Evolutionary conservation across 2,329 filamentous ascomycete species (phyloP).

Genomic region (Aspergillus tanneri): DNA sequence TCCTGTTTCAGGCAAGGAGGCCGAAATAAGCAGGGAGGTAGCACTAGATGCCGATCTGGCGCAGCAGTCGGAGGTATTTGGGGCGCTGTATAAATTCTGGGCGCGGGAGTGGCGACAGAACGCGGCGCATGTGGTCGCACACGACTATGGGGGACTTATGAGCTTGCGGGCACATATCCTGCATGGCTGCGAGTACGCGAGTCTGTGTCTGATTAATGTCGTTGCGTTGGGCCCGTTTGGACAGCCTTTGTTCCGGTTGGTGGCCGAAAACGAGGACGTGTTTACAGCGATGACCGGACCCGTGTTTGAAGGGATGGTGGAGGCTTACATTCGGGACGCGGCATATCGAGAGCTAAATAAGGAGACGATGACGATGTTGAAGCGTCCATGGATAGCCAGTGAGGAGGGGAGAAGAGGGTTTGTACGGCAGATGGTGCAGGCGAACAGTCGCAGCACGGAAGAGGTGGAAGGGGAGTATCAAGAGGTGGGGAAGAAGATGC

Average conservation of each 20-base stretch:
- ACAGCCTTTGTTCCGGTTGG: constrained; percentile 45
- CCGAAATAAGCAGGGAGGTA: constrained; percentile 9
- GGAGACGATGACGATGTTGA: constrained; percentile 39
- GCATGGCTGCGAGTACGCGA: constrained; percentile 39
- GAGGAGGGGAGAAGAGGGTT: constrained; percentile 33
- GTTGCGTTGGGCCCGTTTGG: constrained; percentile 47
- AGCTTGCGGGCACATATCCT: constrained; percentile 41
- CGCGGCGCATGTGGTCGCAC: constrained; percentile 43
- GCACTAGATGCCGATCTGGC: constrained; percentile 38
- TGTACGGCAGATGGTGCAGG: constrained; percentile 43
- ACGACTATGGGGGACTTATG: constrained; percentile 48
- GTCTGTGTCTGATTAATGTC: constrained; percentile 46
- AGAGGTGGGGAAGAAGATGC: constrained; percentile 36
- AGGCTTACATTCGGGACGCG: constrained; percentile 43
- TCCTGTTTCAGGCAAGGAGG: constrained; percentile 5
- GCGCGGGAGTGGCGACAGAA: constrained; percentile 7
- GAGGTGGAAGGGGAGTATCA: constrained; percentile 43
- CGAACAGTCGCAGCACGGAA: constrained; percentile 28
- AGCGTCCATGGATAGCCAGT: constrained; percentile 37
- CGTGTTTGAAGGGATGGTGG: constrained; percentile 42
- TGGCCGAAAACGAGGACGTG: constrained; percentile 35
- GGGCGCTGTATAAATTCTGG: constrained; percentile 42
- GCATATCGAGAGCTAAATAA: constrained; percentile 29
- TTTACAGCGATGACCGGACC: constrained; percentile 37
- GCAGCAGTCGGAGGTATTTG: constrained; percentile 40